Conservation (phyloP, 1,284 basidiomycete genomes). For the Sparassis latifolia region DNA sequence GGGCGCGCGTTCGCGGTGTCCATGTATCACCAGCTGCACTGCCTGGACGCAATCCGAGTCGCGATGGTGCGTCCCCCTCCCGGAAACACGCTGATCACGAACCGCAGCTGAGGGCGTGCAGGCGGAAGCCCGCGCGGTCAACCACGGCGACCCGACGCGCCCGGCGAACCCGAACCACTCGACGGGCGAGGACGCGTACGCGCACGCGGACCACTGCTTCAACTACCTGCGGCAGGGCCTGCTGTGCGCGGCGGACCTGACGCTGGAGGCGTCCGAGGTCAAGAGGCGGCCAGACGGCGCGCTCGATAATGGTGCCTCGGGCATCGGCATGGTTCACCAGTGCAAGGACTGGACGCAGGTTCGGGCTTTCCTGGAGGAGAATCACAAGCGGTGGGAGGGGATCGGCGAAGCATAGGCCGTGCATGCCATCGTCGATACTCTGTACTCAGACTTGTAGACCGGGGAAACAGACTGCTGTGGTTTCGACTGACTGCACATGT, state of each 20-base stretch:
- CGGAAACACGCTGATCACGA: constrained; percentile 1
- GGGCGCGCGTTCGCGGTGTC: constrained; percentile 16
- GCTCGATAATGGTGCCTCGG: constrained; percentile 15
- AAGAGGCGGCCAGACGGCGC: constrained; percentile 11
- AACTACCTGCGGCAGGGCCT: constrained; percentile 33
- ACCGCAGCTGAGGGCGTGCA: no score
- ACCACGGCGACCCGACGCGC: no score
- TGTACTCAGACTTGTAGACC: no score
- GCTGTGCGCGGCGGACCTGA: constrained; percentile 34
- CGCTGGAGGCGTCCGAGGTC: constrained; percentile 30
- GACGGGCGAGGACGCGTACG: constrained; percentile 20
- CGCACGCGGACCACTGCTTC: constrained; percentile 34
- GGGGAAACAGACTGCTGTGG: no score
- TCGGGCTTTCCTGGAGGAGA: background rate
- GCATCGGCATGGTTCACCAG: constrained; percentile 16
- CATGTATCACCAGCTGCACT: constrained; percentile 21
- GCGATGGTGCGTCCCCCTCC: constrained; percentile 2
- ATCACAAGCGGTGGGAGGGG: background rate
- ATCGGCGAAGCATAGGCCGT: no score
- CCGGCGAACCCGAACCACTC: background rate
- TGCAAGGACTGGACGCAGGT: constrained; percentile 33
- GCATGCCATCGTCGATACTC: no score
- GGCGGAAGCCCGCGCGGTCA: no score
- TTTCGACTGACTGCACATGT: no score
- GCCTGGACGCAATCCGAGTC: constrained; percentile 20